These are phyloP conservation scores for Limonomyces culmigenus DNA, from an alignment of 1,284 basidiomycete genomes.

Conservation along the genomic window DNA sequence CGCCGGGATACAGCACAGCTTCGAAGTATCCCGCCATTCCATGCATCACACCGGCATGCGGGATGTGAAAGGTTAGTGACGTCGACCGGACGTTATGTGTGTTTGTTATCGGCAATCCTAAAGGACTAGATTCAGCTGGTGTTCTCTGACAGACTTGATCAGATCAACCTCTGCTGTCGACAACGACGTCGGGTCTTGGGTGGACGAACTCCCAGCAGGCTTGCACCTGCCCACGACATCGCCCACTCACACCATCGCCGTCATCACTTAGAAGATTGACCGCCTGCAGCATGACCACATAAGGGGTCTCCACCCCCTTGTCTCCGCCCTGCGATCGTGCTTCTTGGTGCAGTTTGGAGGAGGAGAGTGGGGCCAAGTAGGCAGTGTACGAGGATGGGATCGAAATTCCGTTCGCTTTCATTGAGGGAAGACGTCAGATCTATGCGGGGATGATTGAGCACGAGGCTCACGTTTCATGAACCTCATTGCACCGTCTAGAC, in stretches of 20 bases:
- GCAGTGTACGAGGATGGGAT: conserved; percentile 95
- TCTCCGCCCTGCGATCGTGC: conserved; percentile 46
- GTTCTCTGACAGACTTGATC: neutral
- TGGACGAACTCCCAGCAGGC: conserved; percentile 98
- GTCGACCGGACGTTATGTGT: conserved; percentile 77
- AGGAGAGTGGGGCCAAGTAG: conserved; percentile 85
- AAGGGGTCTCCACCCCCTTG: conserved; percentile 77
- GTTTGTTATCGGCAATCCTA: conserved; percentile 73
- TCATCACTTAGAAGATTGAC: conserved; percentile 76
- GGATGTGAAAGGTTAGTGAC: conserved; percentile 79
- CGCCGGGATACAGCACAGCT: conserved; percentile 77
- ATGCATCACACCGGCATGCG: conserved; percentile 87
- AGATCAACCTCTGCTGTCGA: conserved; percentile 50
- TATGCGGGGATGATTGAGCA: neutral
- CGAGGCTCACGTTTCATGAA: conserved; percentile 64
- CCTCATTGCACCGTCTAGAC: conserved; percentile 87
- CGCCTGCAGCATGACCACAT: conserved; percentile 95
- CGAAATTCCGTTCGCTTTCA: conserved; percentile 74
- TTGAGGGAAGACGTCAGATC: conserved; percentile 1
- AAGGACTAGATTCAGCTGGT: conserved; percentile 1
- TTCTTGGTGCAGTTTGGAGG: conserved; percentile 82
- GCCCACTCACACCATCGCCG: conserved; percentile 35
- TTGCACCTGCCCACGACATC: conserved; percentile 74
- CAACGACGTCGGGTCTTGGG: conserved; percentile 62
- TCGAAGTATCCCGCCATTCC: conserved; percentile 99